Base-by-base conservation (phyloP, 1,284 basidiomycete genomes). In the Bondarzewia mesenterica region DNA sequence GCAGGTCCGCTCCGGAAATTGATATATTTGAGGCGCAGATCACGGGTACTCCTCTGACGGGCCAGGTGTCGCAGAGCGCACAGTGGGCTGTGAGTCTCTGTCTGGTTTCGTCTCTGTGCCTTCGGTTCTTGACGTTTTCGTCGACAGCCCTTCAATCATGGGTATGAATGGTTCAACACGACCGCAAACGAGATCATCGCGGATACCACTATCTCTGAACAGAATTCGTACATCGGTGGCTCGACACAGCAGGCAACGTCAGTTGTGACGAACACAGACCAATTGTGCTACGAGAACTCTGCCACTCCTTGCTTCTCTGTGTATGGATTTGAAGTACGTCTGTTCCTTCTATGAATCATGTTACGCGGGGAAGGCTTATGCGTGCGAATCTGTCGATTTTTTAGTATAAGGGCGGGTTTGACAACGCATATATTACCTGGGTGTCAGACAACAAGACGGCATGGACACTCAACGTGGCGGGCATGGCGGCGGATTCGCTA, bases 401-500 rank as follows among this genome's bases (percentile, higher is more conserved):
- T n/a, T 25, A 49, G 47, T 49, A 49, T 23, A 49, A 49, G 25
- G 40, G 40, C 15, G 47, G 70, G 2, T 68, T 67, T 37, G 63
- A 67, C 48, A 56, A 62, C 39, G 69, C 58, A 16, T 92, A 91
- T 61, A 87, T 94, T 56, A 76, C 78, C 22, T 94, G 92, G 92
- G 75, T 89, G 23, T 67, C 80, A 26, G 71, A 82, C 52, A 74
- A 68, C 51, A 67, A 78, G 57, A 67, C 74, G 47, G 78, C 81
- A 26, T 98, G 90, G 91, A 89, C 82, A 2, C 57, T 97, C 47
- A 77, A 79, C 37, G 75, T 77, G 15, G 65, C 70, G 26, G 93
- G 87, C 3, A 76, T 94, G 67, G 80, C 70, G 4, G 77, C 85
- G 2, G 85, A 93, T 60, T 42, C 66, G 0, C 52, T 58, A 1